Evolutionary conservation across 148 eudicot species (phyloP).

Genomic region (Vaccinium corymbosum): DNA sequence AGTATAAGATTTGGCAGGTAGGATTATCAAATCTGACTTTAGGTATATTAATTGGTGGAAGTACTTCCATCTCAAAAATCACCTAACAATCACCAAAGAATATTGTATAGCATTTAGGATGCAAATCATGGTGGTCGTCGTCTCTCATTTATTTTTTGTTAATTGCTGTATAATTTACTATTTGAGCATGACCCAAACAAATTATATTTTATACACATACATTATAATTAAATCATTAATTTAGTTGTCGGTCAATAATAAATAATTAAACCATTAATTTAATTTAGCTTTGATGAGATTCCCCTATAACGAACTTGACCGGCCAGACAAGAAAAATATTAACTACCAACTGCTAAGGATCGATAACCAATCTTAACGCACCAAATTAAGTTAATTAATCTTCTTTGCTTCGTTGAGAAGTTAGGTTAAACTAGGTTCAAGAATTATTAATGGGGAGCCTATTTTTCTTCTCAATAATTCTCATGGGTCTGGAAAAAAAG

Average conservation of each 20-base stretch:
- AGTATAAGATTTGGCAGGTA: not conserved
- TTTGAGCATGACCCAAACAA: too few relatives aligned
- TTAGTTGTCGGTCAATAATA: too few relatives aligned
- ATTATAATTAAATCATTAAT: too few relatives aligned
- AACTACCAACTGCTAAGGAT: not conserved
- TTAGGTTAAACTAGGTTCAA: not conserved
- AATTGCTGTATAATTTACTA: not conserved
- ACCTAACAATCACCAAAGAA: not conserved
- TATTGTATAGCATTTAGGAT: constrained; percentile 2
- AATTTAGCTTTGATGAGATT: not conserved
- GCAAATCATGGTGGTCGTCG: constrained; percentile 3
- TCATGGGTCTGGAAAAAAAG: not conserved
- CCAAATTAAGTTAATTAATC: not conserved
- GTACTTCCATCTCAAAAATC: constrained; percentile 1
- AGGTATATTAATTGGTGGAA: not conserved
- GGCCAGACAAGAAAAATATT: not conserved
- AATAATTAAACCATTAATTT: too few relatives aligned
- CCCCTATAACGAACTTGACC: not conserved
- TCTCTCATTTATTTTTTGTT: not conserved
- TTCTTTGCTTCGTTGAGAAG: not conserved
- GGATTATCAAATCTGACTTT: constrained; percentile 17
- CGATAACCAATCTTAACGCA: not conserved
- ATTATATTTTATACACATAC: not conserved
- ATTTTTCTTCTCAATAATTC: not conserved
- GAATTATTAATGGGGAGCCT: not conserved